Percentiles rank a stretch among this genome's conserved stretches.
Evolutionary conservation across 179 eudicot species (phyloP).

Genomic region (Patellifolia procumbens): DNA sequence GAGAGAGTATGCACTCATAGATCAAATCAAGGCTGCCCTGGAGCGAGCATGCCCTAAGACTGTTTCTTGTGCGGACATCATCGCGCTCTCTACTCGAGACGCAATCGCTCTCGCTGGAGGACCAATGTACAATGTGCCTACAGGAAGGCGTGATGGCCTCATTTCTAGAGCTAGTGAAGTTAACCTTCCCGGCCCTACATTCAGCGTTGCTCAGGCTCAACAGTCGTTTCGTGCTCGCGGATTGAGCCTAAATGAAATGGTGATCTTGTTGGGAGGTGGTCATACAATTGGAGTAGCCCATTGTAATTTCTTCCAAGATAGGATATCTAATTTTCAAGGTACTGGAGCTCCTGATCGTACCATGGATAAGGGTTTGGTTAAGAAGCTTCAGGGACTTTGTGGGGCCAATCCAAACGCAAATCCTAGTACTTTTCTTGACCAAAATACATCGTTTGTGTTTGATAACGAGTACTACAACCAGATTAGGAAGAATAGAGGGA

Average conservation of each 20-base stretch:
- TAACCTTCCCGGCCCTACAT: constrained; percentile 44
- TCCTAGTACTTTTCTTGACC: constrained; percentile 45
- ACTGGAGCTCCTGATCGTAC: constrained; percentile 43
- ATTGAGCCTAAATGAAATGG: constrained; percentile 50
- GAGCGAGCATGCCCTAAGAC: constrained; percentile 44
- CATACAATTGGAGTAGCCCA: constrained; percentile 61
- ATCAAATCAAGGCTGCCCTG: constrained; percentile 43
- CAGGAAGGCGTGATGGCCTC: constrained; percentile 58
- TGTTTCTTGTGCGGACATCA: constrained; percentile 65
- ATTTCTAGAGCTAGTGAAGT: constrained; percentile 39
- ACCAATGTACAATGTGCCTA: constrained; percentile 40
- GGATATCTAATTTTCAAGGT: constrained; percentile 42
- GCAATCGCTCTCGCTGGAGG: constrained; percentile 53
- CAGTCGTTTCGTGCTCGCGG: constrained; percentile 35
- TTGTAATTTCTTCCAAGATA: constrained; percentile 40
- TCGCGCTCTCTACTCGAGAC: constrained; percentile 59
- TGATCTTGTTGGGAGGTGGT: constrained; percentile 52
- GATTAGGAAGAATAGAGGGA: constrained; percentile 23
- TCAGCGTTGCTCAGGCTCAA: constrained; percentile 32
- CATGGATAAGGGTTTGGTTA: constrained; percentile 34
- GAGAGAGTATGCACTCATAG: constrained; percentile 51
- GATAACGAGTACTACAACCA: constrained; percentile 51
- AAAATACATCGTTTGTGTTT: constrained; percentile 32
- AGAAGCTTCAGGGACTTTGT: constrained; percentile 23
- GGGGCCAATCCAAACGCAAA: constrained; percentile 13